Conservation (phyloP, 2,329 filamentous ascomycete genomes). For the Paramyrothecium sp. region DNA sequence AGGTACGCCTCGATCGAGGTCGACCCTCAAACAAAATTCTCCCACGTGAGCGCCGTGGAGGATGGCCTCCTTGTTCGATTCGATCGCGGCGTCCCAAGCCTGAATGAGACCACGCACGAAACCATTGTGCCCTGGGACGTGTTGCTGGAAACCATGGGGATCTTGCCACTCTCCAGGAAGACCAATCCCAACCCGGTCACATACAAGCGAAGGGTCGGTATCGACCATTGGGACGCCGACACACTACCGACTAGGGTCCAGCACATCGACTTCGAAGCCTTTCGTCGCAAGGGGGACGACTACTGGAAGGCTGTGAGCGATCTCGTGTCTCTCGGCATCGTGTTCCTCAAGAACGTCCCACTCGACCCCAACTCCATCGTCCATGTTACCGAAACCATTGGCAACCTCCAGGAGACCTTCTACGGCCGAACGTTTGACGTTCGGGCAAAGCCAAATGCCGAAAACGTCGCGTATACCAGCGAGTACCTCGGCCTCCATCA, state of each 20-base stretch:
- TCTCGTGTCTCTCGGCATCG: constrained; percentile 62
- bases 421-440: constrained; percentile 94
- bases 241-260: constrained; percentile 40
- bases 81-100: constrained; percentile 41
- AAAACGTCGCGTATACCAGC: constrained; percentile 90
- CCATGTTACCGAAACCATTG: constrained; percentile 69
- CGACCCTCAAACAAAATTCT: constrained; percentile 28
- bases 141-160: too few relatives aligned
- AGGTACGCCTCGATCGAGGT: constrained; percentile 45
- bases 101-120: constrained; percentile 27
- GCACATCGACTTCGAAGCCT: constrained; percentile 68
- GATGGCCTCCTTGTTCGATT: constrained; percentile 59
- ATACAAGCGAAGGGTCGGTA: not conserved
- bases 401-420: constrained; percentile 79
- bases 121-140: constrained; percentile 28
- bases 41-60: constrained; percentile 23
- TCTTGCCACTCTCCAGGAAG: too few relatives aligned
- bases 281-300: constrained; percentile 57
- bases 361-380: constrained; percentile 63
- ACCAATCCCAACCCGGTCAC: too few relatives aligned
- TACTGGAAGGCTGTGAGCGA: constrained; percentile 63
- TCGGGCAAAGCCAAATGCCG: constrained; percentile 71
- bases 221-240: constrained; percentile 36
- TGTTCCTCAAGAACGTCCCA: constrained; percentile 77
- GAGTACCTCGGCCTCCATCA: constrained; percentile 85